Conservation (phyloP, 2,329 filamentous ascomycete species). For the Cryphonectria naterciae region DNA sequence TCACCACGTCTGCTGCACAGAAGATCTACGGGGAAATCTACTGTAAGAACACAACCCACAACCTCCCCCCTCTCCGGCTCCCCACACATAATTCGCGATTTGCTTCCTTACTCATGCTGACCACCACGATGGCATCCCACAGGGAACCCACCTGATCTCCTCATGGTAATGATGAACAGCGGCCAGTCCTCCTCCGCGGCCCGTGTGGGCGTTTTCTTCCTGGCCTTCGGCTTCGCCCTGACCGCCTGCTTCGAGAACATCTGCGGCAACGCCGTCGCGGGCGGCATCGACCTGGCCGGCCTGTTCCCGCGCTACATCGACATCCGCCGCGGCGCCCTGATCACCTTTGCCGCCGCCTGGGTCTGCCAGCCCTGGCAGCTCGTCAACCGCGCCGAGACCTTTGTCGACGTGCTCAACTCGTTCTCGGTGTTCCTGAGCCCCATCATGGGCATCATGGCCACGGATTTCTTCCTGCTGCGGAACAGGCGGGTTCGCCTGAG, state of each 20-base stretch:
- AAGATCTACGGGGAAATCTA: conserved; percentile 50
- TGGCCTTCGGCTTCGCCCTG: conserved; percentile 44
- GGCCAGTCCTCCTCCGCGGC: conserved; percentile 43
- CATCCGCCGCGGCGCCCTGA: conserved; percentile 41
- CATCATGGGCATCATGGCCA: conserved; percentile 44
- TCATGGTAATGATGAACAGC: conserved; percentile 49
- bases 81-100: too few species aligned
- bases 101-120: not conserved
- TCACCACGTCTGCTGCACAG: conserved; percentile 48
- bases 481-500: conserved; percentile 40
- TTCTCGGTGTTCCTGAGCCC: conserved; percentile 47
- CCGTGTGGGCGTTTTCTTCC: conserved; percentile 38
- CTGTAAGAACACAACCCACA: conserved; percentile 36
- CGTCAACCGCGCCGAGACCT: conserved; percentile 37
- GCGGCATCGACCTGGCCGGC: conserved; percentile 35
- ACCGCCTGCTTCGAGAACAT: conserved; percentile 45
- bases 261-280: conserved; percentile 39
- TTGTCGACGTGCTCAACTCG: conserved; percentile 41
- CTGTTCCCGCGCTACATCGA: conserved; percentile 37
- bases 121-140: not conserved
- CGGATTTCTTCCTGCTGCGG: conserved; percentile 43
- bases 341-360: conserved; percentile 38
- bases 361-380: conserved; percentile 40
- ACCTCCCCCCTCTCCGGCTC: not conserved
- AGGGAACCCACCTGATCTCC: conserved; percentile 43